A percentile compares a stretch with the other conserved stretches of the same genome.
Conservation (phyloP, 257 asterid species). For the Primulina eburnea region DNA sequence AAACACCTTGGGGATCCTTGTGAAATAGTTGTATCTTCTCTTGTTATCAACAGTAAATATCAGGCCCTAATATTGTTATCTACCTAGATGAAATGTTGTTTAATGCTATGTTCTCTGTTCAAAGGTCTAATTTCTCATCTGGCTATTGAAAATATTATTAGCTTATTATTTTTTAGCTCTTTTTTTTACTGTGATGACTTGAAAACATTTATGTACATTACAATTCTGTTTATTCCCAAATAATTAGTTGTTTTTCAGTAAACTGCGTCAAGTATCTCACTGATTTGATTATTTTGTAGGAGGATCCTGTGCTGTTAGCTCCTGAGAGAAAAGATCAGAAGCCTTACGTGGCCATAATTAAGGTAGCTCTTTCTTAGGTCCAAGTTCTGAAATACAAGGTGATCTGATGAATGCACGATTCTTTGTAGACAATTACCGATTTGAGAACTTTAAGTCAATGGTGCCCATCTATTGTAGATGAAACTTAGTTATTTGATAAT, state of each 20-base stretch:
- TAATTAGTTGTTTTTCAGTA: constrained; percentile 1
- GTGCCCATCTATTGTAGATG: constrained; percentile 13
- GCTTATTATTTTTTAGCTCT: neutral
- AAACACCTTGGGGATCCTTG: too few species aligned
- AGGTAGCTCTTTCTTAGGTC: constrained; percentile 42
- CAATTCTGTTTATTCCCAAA: neutral
- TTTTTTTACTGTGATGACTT: neutral
- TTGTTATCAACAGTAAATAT: too few species aligned
- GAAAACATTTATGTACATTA: neutral
- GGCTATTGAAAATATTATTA: neutral
- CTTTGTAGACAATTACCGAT: too few species aligned
- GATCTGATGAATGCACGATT: too few species aligned
- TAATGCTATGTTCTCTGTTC: neutral
- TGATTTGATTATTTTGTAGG: constrained; percentile 42
- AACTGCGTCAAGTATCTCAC: constrained; percentile 14
- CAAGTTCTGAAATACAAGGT: too few species aligned
- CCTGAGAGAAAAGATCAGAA: constrained; percentile 65
- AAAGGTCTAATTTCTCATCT: too few species aligned
- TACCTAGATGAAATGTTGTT: too few species aligned
- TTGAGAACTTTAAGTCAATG: neutral
- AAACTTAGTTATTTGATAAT: constrained; percentile 3
- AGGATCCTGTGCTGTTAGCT: constrained; percentile 81
- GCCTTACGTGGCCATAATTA: constrained; percentile 90
- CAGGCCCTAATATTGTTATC: too few species aligned
- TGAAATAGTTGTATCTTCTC: too few species aligned